Evolutionary conservation across 2,329 filamentous ascomycete genomes (phyloP), one percentile per base, ranked within the genome.

Genomic region (Diaporthe longicolla): DNA sequence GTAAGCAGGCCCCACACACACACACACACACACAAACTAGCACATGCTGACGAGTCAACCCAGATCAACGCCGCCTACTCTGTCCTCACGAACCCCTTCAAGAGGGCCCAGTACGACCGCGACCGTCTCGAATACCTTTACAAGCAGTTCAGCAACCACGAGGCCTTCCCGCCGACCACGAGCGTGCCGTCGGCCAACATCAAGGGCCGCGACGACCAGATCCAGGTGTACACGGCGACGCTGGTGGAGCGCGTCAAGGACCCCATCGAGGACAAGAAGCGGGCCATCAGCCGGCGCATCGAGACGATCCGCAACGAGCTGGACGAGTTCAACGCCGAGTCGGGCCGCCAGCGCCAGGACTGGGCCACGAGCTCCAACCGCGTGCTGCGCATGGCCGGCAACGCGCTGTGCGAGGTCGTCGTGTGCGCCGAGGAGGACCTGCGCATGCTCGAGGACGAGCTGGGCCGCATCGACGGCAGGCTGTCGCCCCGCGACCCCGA

Each of bases 81-180:
- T 6, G 52, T 75, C 26, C 72, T 75, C 3, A 24, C 26, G 21
- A 73, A 74, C 40, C 72, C 66, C 4, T 57, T 52, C 71, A 73
- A 74, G 68, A 59, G 74, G 13, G 71, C 74, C 3, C 74, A 75
- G 65, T 75, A 75, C 37, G 74, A 75, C 45, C 74, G 74, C 59
- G 74, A 75, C 72, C 74, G 74, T 4, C 45, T 75, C 10, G 54
- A 74, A 35, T 71, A 74, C 61, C 72, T 75, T 6, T 74, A 75
- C 66, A 57, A 6, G n/a, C 65, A 59, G n/a, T 66, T 74, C 19
- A 55, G 43, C 48, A 29, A 5, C 19, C 63, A 73, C 50, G 73
- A 70, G 8, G 26, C 48, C 11, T 74, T 74, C 70, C 71, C 70
- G 10, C 19, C 65, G 3, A 37, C 35, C 2, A 11, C 58, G 15